Conservation (phyloP, 768 basidiomycete genomes). For the Amyloporia xantha region DNA sequence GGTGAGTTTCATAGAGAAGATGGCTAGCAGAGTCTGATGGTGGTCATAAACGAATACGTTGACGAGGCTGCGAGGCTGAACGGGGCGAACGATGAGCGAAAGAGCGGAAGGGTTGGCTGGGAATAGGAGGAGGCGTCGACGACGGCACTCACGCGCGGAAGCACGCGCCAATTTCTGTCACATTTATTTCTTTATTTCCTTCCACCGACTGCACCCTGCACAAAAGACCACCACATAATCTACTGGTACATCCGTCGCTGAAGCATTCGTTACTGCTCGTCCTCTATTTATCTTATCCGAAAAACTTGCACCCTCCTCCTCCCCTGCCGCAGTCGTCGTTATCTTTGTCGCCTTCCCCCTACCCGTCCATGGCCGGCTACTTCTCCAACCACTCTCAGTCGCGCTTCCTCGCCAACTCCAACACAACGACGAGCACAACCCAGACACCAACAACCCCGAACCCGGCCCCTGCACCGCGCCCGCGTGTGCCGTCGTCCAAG, state of each 20-base stretch:
- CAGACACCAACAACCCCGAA: constrained; percentile 23
- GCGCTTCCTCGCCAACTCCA: constrained; percentile 56
- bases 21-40: constrained; percentile 5
- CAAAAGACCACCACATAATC: too few species aligned
- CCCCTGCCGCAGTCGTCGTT: not conserved
- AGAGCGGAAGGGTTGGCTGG: constrained; percentile 7
- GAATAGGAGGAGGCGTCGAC: constrained; percentile 1
- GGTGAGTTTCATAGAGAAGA: constrained; percentile 51
- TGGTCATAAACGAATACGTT: not conserved
- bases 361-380: constrained; percentile 40
- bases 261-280: too few species aligned
- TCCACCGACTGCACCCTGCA: not conserved
- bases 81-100: constrained; percentile 3
- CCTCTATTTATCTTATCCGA: not conserved
- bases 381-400: constrained; percentile 79
- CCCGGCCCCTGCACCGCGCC: constrained; percentile 25
- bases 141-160: not conserved
- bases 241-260: too few species aligned
- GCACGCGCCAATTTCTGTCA: not conserved
- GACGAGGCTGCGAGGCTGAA: not conserved
- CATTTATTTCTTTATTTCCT: not conserved
- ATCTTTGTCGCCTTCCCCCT: not conserved
- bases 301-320: not conserved
- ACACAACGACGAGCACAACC: constrained; percentile 13
- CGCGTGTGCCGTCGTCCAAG: constrained; percentile 56